These are phyloP conservation scores for Cenococcum geophilum DNA, from an alignment of 495 filamentous ascomycete genomes.

Conservation along the genomic window DNA sequence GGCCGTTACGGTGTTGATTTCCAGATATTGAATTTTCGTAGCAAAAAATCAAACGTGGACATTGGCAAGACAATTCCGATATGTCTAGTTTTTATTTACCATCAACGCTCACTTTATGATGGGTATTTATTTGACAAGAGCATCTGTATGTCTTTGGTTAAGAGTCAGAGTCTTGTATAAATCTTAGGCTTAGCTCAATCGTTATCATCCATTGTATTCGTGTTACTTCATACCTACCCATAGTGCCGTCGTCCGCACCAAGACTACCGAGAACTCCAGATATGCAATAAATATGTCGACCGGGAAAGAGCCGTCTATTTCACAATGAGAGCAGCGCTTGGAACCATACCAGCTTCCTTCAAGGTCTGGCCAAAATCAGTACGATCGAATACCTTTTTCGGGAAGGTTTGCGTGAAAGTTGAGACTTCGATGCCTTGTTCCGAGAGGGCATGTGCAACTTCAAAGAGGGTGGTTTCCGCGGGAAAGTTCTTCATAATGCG, in stretches of 20 bases:
- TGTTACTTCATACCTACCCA: no score
- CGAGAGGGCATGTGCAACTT: conserved; percentile 72
- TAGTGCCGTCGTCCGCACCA: not conserved
- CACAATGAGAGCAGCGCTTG: conserved; percentile 80
- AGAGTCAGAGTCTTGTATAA: no score
- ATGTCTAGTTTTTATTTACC: no score
- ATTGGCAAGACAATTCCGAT: no score
- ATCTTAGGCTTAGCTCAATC: no score
- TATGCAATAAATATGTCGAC: not conserved
- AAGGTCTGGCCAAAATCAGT: conserved; percentile 85
- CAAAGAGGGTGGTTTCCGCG: conserved; percentile 84
- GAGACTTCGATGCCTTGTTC: conserved; percentile 56
- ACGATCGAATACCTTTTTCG: conserved; percentile 70
- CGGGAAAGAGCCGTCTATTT: conserved; percentile 40
- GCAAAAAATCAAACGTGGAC: no score
- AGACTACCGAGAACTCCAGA: not conserved
- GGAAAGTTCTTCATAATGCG: conserved; percentile 77
- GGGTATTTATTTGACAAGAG: no score
- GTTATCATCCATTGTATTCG: no score
- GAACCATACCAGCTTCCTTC: conserved; percentile 85
- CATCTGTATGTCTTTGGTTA: no score
- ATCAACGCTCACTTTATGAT: no score
- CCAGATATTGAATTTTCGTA: no score
- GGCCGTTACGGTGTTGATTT: no score
- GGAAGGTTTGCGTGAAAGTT: conserved; percentile 80